Base-by-base conservation (phyloP, 495 filamentous ascomycete genomes). In the Amorphotheca resinae region DNA sequence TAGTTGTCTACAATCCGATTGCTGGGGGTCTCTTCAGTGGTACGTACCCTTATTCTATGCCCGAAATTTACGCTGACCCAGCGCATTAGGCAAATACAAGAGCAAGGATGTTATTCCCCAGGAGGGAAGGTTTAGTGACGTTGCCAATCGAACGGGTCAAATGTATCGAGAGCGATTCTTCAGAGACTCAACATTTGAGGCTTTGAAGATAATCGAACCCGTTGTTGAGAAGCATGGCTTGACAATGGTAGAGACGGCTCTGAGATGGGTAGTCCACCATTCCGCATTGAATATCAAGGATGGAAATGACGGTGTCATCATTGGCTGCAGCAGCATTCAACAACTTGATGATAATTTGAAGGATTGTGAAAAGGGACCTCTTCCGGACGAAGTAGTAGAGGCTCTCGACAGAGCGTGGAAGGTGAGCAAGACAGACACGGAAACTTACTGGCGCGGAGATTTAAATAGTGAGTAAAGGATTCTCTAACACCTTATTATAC, bases 1-100 rank as follows among this genome's bases (percentile, higher is more conserved):
- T 94, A 18, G 87, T 94, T 20, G 68, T 89, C n/a, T 94, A 95
- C 62, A 94, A 94, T 59, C 88, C 88, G 0, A 64, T 84, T 38
- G 85, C 84, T 8, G 87, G 87, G 4, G 88, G 88, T 0, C 59
- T 94, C 15, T 82, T 94, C 55, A 80, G 79, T 18, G 85, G 87
- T 41, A 91, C 91, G 56, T 87, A 25, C n/a, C 5, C 25, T 28
- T 28, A 28, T 11, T 11, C 25, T 28, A 28, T 11, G 25, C 11
- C 11, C 25, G 5, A 4, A 34, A 5, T 28, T 11, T 11, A 11
- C 25, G 11, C 11, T 28, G 11, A 28, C 25, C 25, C 25, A 28
- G 5, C 25, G 11, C 25, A 5, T 11, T 28, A n/a, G 85, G 87
- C 42, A 93, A 93, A 56, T 87, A 87, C 65, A 87, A 84, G 64